phyloP scores from a whole-genome alignment of 2,329 filamentous ascomycete genomes.

The Fusarium burgessii region DNA sequence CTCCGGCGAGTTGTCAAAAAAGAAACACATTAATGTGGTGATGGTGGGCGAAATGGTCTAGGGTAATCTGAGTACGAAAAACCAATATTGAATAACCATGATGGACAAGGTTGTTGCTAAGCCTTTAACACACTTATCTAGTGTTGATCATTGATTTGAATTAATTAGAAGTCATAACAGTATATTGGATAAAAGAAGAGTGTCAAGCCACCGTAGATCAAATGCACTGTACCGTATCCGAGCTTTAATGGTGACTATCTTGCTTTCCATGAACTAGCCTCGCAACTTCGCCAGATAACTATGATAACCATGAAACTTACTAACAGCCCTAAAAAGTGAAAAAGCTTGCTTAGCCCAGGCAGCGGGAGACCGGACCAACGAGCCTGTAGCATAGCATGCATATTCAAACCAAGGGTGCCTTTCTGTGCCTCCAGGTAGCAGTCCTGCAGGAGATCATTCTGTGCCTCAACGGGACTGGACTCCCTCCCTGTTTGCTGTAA shows the following conservation, averaged over 20 bases:
- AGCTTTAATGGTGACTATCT: background rate
- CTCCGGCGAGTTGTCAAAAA: background rate
- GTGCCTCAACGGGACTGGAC: conserved; percentile 26
- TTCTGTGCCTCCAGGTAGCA: conserved; percentile 7
- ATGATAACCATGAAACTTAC: background rate
- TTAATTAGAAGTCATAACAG: background rate
- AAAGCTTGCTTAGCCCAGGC: conserved; percentile 6
- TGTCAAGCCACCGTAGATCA: background rate
- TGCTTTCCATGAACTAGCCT: too few species aligned
- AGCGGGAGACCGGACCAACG: conserved; percentile 22
- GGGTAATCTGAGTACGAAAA: conserved; percentile 9
- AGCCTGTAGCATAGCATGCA: conserved; percentile 19
- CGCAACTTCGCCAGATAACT: background rate
- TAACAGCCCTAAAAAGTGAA: background rate
- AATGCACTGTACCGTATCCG: background rate
- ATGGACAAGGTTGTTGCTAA: background rate
- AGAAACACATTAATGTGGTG: background rate
- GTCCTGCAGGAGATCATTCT: conserved; percentile 42
- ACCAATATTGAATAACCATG: background rate
- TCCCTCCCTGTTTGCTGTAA: conserved; percentile 18
- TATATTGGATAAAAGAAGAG: background rate
- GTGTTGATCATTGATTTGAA: background rate
- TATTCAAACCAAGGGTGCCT: conserved; percentile 24
- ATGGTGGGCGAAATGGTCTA: conserved; percentile 7
- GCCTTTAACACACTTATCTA: background rate